A percentile compares a stretch with the other conserved stretches of the same genome.
Evolutionary conservation across 441 rosid genomes (phyloP).

Genomic region (Bocquillonia castaneifolia): DNA sequence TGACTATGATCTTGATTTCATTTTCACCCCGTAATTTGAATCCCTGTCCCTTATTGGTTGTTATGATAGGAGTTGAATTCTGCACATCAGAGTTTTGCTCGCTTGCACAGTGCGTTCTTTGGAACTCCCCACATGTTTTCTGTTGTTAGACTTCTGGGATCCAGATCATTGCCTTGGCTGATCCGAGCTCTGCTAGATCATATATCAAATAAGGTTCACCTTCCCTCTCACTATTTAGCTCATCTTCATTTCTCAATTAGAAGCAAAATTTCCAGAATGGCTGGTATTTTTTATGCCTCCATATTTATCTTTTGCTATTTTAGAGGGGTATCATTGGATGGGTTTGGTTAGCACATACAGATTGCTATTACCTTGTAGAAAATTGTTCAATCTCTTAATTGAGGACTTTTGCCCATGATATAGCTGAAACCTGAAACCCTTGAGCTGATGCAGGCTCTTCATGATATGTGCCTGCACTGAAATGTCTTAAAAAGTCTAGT

Average conservation of each 20-base stretch:
- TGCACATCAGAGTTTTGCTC: conserved; percentile 96
- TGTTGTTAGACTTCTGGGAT: conserved; percentile 81
- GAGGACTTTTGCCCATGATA: conserved; percentile 8
- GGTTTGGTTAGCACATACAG: neutral
- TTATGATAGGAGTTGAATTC: conserved; percentile 77
- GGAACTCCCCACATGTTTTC: conserved; percentile 91
- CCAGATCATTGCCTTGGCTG: conserved; percentile 98
- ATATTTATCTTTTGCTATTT: too few species aligned
- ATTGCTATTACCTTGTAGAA: neutral
- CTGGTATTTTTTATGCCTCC: too few species aligned
- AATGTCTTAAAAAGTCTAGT: neutral
- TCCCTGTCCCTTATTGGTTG: conserved; percentile 13
- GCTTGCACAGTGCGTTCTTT: conserved; percentile 89
- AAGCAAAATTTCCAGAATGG: neutral
- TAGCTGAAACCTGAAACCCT: neutral
- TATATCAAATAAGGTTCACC: conserved; percentile 83
- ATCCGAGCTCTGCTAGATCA: conserved; percentile 92
- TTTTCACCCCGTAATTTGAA: conserved; percentile 1
- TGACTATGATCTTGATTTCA: conserved; percentile 3
- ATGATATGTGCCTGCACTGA: neutral
- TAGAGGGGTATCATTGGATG: neutral
- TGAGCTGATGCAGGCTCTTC: neutral
- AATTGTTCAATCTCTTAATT: conserved; percentile 1
- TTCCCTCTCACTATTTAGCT: conserved; percentile 14
- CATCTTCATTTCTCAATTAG: conserved; percentile 3